Evolutionary conservation across 176 grass and related monocot species (phyloP), one percentile per base, ranked within the genome.

Genomic region (Musa schizocarpa): DNA sequence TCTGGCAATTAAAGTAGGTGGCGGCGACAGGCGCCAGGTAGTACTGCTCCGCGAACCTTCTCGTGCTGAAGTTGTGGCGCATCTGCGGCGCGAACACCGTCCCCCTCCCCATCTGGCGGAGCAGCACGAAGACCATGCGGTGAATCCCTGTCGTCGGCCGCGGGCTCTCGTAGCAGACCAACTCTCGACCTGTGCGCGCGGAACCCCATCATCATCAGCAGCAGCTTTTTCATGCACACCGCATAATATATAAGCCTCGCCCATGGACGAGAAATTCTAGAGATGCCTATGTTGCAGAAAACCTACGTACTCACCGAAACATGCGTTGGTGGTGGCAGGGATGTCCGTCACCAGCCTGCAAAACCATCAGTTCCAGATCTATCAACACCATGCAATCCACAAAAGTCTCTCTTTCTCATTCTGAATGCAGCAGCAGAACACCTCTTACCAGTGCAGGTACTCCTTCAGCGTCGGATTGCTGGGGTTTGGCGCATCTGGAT

Each of bases 291-390:
- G 4, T 62, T 20, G 16, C 3, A 13, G 5, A 17, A 11, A 68
- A 16, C 22, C 9, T 0, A 14, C 6, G 17, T 50, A 59, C 92
- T 85, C 56, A 96, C 93, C 89, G 77, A 81, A 85, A 26, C 63
- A 79, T 21, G 80, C 61, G 76, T 92, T 85, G 1, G 87, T 96
- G 22, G 93, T 90, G 13, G 81, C 89, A 13, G 93, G 93, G 65
- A 96, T 96, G 66, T 96, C 89, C 13, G 89, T 96, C 0, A 96
- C 89, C 93, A 90, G 77, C 93, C 93, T 96, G 75, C 78, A 87
- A 73, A 14, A 54, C n/a, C 20, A 54, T 72, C 16, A 53, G 50
- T 51, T 13, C 1, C 26, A 23, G n/a, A 1, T 25, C 1, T 24
- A 13, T 73, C 12, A 3, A 34, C 5, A 68, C 24, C 0, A 13